Evolutionary conservation across 108 stramenopile species (phyloP).

Genomic region (Asterionellopsis glacialis): DNA sequence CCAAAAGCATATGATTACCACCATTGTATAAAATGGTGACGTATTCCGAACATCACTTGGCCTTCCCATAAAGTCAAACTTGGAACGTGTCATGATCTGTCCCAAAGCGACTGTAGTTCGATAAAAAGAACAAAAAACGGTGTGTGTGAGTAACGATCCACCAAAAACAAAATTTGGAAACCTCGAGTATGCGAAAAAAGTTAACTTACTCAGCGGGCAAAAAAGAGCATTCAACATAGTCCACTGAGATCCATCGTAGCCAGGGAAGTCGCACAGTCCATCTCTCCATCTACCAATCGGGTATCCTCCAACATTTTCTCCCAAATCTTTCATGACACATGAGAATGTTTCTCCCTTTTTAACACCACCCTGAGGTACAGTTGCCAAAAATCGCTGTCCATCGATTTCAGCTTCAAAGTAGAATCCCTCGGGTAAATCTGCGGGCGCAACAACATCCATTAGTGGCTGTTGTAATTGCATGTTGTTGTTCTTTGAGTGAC

Average conservation of each 20-base stretch:
- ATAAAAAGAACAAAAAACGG: not conserved
- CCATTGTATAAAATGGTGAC: constrained; percentile 45
- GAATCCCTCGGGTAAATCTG: constrained; percentile 78
- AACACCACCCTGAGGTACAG: constrained; percentile 76
- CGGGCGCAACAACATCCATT: constrained; percentile 73
- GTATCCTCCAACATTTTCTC: constrained; percentile 45
- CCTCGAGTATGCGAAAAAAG: not conserved
- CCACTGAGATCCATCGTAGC: constrained; percentile 56
- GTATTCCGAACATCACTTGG: constrained; percentile 40
- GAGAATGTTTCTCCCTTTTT: constrained; percentile 64
- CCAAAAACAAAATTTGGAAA: constrained; percentile 1
- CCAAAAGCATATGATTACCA: constrained; percentile 54
- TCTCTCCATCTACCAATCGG: constrained; percentile 60
- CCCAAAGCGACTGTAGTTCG: constrained; percentile 41
- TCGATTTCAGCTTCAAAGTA: constrained; percentile 76
- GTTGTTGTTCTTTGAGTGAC: no score
- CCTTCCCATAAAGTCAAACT: constrained; percentile 61
- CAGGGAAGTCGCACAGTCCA: constrained; percentile 32
- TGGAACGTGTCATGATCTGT: constrained; percentile 68
- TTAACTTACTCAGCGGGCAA: constrained; percentile 60
- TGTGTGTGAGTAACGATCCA: not conserved
- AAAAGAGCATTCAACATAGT: constrained; percentile 51
- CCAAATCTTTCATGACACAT: constrained; percentile 55
- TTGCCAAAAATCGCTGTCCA: constrained; percentile 46
- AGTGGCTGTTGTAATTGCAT: constrained; percentile 5